Conservation (phyloP, 2,329 filamentous ascomycete species). For the Xylaria hypoxylon region DNA sequence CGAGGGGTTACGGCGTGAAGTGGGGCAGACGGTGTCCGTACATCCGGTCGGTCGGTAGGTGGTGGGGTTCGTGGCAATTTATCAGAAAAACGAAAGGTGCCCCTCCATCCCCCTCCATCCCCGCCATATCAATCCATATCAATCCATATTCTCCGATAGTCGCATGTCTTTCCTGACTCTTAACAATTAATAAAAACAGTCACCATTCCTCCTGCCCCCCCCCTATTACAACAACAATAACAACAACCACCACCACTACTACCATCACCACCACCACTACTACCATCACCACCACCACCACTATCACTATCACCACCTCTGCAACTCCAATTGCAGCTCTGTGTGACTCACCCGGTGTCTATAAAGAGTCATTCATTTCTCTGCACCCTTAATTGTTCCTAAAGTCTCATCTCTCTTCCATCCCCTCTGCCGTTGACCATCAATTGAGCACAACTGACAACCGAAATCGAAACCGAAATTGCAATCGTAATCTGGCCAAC, state of each 20-base stretch:
- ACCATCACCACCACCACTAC: not conserved
- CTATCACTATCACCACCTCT: not conserved
- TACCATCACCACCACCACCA: not conserved
- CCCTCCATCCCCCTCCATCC: constrained; percentile 25
- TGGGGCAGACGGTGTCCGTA: constrained; percentile 8
- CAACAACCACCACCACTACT: not conserved
- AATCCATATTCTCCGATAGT: constrained; percentile 31
- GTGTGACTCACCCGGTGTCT: constrained; percentile 29
- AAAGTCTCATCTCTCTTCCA: not conserved
- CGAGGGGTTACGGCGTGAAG: not conserved
- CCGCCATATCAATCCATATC: not conserved
- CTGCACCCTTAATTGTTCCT: not conserved
- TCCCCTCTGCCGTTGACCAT: not conserved
- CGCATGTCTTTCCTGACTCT: constrained; percentile 14
- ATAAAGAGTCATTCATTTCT: constrained; percentile 20
- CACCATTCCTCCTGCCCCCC: constrained; percentile 11
- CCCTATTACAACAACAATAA: too few relatives aligned
- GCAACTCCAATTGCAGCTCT: not conserved
- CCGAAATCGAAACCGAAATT: not conserved
- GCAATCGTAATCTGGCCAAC: constrained; percentile 40
- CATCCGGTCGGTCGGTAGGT: constrained; percentile 7
- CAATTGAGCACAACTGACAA: constrained; percentile 16
- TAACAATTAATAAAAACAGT: constrained; percentile 29
- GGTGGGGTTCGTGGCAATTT: constrained; percentile 35
- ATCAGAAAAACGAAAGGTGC: constrained; percentile 31